Percentiles rank a stretch among this genome's conserved stretches.
Conservation (phyloP, 345 rosid genomes). For the Erucastrum elatum region DNA sequence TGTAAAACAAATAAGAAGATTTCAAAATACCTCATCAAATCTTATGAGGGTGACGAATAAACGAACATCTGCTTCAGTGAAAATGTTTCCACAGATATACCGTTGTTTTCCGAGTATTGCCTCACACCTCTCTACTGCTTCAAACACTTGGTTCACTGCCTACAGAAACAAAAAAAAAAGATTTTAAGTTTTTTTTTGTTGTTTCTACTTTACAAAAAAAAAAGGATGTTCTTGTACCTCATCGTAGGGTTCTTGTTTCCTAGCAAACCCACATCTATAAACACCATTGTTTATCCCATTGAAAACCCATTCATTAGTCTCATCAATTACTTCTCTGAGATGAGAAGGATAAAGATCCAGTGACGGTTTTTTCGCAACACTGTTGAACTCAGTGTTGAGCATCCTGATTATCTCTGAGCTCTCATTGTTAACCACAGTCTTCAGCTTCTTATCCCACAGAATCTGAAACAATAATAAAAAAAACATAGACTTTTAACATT, state of each 20-base stretch:
- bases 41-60: slow-evolving; percentile 83
- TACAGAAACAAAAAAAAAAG: slow-evolving; percentile 17
- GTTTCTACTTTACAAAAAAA: neutral
- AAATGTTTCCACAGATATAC: slow-evolving; percentile 62
- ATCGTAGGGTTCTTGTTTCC: slow-evolving; percentile 56
- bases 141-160: slow-evolving; percentile 70
- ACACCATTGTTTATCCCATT: slow-evolving; percentile 52
- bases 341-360: slow-evolving; percentile 53
- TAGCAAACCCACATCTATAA: slow-evolving; percentile 56
- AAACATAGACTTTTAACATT: neutral
- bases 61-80: slow-evolving; percentile 73
- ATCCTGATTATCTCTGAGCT: slow-evolving; percentile 61
- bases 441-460: slow-evolving; percentile 65
- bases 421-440: slow-evolving; percentile 60
- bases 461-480: slow-evolving; percentile 30
- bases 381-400: slow-evolving; percentile 53
- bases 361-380: slow-evolving; percentile 45
- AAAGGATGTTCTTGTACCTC: slow-evolving; percentile 36
- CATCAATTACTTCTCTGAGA: slow-evolving; percentile 41
- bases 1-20: neutral
- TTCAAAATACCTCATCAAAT: slow-evolving; percentile 66
- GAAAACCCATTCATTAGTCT: slow-evolving; percentile 57
- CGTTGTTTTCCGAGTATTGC: slow-evolving; percentile 65
- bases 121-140: slow-evolving; percentile 74
- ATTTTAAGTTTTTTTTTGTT: neutral